These are phyloP conservation scores for Colletotrichum lindemuthianum DNA, from an alignment of 2,329 filamentous ascomycete species.

Conservation along the genomic window DNA sequence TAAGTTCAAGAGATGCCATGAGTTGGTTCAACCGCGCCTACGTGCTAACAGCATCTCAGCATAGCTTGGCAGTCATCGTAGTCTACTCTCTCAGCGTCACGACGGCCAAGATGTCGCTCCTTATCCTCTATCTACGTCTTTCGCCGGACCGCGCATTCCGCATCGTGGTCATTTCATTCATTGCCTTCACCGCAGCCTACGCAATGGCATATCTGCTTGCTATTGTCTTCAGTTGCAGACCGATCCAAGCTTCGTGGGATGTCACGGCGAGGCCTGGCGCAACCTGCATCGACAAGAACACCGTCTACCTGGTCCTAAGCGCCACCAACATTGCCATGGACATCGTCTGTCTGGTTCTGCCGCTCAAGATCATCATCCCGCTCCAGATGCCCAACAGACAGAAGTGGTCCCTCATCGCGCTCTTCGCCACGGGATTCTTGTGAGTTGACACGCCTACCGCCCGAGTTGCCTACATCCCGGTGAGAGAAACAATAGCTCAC, in stretches of 20 bases:
- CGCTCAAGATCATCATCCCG: slow-evolving; percentile 30
- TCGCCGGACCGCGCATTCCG: slow-evolving; percentile 44
- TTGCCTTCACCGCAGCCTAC: slow-evolving; percentile 43
- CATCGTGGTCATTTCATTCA: slow-evolving; percentile 43
- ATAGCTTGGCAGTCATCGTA: slow-evolving; percentile 6
- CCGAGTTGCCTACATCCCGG: too few relatives aligned
- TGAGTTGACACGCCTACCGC: not conserved
- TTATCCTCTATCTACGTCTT: slow-evolving; percentile 33
- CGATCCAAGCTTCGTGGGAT: slow-evolving; percentile 28
- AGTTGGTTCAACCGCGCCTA: too few relatives aligned
- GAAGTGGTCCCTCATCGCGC: slow-evolving; percentile 27
- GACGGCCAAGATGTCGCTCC: slow-evolving; percentile 35
- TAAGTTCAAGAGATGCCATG: not conserved
- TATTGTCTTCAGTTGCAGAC: slow-evolving; percentile 37
- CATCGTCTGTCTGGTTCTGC: slow-evolving; percentile 29
- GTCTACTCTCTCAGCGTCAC: slow-evolving; percentile 33
- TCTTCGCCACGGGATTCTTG: slow-evolving; percentile 33
- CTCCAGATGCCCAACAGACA: slow-evolving; percentile 31
- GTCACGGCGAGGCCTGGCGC: not conserved
- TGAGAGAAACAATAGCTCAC: not conserved
- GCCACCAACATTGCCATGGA: slow-evolving; percentile 34
- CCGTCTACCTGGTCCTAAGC: slow-evolving; percentile 24
- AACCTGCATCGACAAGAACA: slow-evolving; percentile 25
- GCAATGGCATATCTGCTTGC: slow-evolving; percentile 39
- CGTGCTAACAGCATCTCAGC: not conserved